Percentiles rank a stretch among this genome's conserved stretches.
phyloP scores from a whole-genome alignment of 2,329 filamentous ascomycete species.

The Cryphonectria nitschkei region DNA sequence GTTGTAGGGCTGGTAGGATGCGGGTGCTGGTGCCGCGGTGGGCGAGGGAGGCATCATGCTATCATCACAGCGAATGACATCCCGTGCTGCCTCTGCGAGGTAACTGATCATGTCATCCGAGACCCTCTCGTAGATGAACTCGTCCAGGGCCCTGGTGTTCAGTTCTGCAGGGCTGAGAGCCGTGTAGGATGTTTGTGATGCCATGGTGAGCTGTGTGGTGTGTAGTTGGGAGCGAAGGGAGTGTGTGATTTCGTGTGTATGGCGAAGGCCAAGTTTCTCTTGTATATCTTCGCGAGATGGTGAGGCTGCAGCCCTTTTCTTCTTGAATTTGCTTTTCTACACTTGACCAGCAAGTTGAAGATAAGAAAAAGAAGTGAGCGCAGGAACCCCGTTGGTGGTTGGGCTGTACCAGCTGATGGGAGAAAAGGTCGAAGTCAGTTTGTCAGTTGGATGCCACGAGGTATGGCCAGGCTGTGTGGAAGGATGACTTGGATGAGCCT shows the following conservation, averaged over 20 bases:
- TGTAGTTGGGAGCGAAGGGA: constrained; percentile 31
- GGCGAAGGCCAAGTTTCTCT: constrained; percentile 7
- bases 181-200: constrained; percentile 43
- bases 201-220: constrained; percentile 45
- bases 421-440: constrained; percentile 12
- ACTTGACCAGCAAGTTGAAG: constrained; percentile 24
- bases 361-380: constrained; percentile 13
- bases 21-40: constrained; percentile 29
- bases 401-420: constrained; percentile 23
- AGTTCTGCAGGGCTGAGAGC: constrained; percentile 55
- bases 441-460: constrained; percentile 23
- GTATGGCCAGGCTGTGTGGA: constrained; percentile 27
- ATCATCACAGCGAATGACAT: constrained; percentile 80
- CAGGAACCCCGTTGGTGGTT: constrained; percentile 8
- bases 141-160: constrained; percentile 76
- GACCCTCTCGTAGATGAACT: constrained; percentile 79
- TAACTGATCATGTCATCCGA: constrained; percentile 77
- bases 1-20: constrained; percentile 30
- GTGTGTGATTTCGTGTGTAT: constrained; percentile 18
- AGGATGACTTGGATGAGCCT: constrained; percentile 16
- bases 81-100: constrained; percentile 72
- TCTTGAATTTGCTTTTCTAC: background rate
- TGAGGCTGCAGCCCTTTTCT: constrained; percentile 36
- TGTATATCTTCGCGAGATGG: constrained; percentile 24
- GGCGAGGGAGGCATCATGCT: constrained; percentile 54